Base-by-base conservation (phyloP, 306 rosid species). In the Vigna mungo region DNA sequence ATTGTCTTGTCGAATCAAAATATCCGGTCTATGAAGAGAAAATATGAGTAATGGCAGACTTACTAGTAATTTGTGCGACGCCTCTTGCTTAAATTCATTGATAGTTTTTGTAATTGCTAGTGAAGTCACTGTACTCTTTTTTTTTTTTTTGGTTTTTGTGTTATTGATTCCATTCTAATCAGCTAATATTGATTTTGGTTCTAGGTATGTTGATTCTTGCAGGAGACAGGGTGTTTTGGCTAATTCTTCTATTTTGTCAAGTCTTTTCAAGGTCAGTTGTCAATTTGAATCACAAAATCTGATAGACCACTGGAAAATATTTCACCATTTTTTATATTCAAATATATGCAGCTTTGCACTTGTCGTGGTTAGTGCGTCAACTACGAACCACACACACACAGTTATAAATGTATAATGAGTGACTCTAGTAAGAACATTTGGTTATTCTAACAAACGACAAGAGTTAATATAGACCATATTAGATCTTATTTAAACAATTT, bases 121-220 rank as follows among this genome's bases (percentile, higher is more conserved):
- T 71, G 12, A 34, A 69, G 20, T 81, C 3, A 62, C 3, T 72
- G 76, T 12, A n/a, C 16, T 25, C 43, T n/a, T 13, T 30, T 11
- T 1, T 43, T 11, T 1, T 43, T n/a, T 39, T 53, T 41, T 41
- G 4, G 53, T 72, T 77, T 23, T 10, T 44, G 63, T 53, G 30
- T 25, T 62, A 9, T 72, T 64, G 21, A 25, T 15, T 68, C 37
- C 66, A 21, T 44, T 49, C 20, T 73, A 32, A 70, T 43, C 34
- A 69, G 15, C 71, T 73, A 23, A 34, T 60, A 32, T 47, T 78
- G 41, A 21, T 51, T 72, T 80, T 73, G 80, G 84, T 78, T 82
- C 18, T 63, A 92, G 97, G 91, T 92, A 92, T 77, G 76, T 90
- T 56, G 80, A 78, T 72, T 88, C 84, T 71, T 92, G 97, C 84